Percentiles rank a stretch among this genome's conserved stretches.
Conservation (phyloP, 1,284 basidiomycete species). For the Cerioporus squamosus region DNA sequence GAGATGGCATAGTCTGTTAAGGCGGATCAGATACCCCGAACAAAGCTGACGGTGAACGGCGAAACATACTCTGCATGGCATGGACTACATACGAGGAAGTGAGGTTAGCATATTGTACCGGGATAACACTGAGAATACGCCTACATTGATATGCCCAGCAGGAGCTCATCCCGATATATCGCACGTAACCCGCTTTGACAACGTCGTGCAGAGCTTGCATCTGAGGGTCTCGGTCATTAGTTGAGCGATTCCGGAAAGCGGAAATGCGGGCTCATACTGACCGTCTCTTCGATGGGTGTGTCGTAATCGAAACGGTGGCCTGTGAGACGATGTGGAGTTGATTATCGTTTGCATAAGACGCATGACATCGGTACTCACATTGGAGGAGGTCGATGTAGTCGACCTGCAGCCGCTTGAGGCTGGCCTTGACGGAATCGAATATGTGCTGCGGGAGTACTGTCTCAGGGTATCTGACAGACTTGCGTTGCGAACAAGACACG, state of each 20-base stretch:
- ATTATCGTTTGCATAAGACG: too few species aligned
- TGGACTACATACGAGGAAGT: conserved; percentile 43
- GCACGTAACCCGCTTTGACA: conserved; percentile 39
- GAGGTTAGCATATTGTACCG: too few species aligned
- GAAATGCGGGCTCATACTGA: too few species aligned
- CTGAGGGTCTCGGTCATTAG: too few species aligned
- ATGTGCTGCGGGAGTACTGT: too few species aligned
- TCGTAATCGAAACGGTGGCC: conserved; percentile 49
- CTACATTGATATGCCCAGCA: conserved; percentile 45
- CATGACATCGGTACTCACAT: too few species aligned
- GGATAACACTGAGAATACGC: too few species aligned
- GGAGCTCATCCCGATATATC: conserved; percentile 44
- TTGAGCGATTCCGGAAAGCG: too few species aligned
- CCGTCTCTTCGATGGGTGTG: conserved; percentile 44
- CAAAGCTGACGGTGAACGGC: not conserved
- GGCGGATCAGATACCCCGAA: not conserved
- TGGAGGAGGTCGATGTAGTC: conserved; percentile 66
- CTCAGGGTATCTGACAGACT: too few species aligned
- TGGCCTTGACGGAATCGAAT: conserved; percentile 73
- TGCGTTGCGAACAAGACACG: not conserved
- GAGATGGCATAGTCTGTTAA: conserved; percentile 36
- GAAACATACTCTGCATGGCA: conserved; percentile 47
- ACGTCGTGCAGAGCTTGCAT: conserved; percentile 43
- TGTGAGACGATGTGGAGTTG: too few species aligned
- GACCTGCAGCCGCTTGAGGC: conserved; percentile 65